Base-by-base conservation (phyloP, 129 eudicot species). In the Flaveria robusta region DNA sequence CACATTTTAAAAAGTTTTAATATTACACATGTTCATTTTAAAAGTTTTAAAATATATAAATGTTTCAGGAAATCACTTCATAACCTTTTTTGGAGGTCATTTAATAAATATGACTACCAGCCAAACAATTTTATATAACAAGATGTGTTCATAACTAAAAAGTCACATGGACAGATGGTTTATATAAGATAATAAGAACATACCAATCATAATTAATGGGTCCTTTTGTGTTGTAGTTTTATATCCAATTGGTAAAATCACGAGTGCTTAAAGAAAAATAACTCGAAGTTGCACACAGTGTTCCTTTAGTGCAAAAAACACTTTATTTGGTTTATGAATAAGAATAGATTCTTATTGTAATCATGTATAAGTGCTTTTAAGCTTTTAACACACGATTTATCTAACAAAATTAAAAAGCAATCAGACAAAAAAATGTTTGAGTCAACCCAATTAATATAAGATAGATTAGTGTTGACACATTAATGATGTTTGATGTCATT, bases 151-250 rank as follows among this genome's bases (percentile, higher is more conserved):
- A 11, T 24, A 59, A 59, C n/a, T 59, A 59, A 54, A 26, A 23
- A 11, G 37, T 26, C 66, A 59, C 37, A 59, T 59, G 66, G 66
- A 23, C 66, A 59, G 37, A 23, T 59, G 66, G n/a, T 31, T 31
- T 31, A 31, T 31, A 31, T 31, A 31, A 31, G 37, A 31, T 31
- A 5, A 31, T 31, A 31, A 31, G 7, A 31, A 31, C 37, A 68
- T 27, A 22, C 37, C 15, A 12, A 10, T 41, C 31, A 24, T 50
- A 41, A 18, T 67, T 42, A 19, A 19, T 8, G 69, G 29, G 54
- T 46, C 31, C 39, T 43, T 68, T 68, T 68, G 58, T 19, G 56
- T 68, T 12, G 23, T 45, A 16, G 23, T 68, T 68, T 68, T 19
- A 43, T 68, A 22, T 68, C 58, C 15, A 13, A 6, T 23, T 13